Conservation (phyloP, 2,329 filamentous ascomycete species). For the Pyricularia sp. region DNA sequence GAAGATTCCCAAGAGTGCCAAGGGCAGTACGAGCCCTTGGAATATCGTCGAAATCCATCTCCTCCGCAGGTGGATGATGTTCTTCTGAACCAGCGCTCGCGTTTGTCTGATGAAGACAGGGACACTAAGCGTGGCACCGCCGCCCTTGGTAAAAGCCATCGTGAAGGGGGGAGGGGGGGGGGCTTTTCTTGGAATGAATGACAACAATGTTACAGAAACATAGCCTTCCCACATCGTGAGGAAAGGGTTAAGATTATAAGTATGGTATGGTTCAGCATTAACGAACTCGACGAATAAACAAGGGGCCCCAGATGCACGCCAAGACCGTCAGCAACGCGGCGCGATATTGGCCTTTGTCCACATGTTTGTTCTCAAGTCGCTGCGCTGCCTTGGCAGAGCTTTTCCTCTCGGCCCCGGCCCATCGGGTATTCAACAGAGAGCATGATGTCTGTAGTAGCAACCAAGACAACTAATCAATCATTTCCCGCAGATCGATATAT, state of each 20-base stretch:
- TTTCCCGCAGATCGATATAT: background rate
- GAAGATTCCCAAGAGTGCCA: constrained; percentile 49
- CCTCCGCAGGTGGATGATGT: constrained; percentile 49
- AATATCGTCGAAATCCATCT: constrained; percentile 41
- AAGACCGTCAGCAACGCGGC: background rate
- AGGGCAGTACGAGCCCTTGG: constrained; percentile 50
- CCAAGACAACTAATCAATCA: background rate
- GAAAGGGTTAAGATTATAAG: background rate
- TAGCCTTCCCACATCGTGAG: background rate
- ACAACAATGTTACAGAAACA: background rate
- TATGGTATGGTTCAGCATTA: background rate
- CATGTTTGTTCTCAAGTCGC: background rate
- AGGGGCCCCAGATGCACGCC: background rate
- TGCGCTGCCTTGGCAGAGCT: background rate
- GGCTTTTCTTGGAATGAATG: background rate
- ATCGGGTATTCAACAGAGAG: background rate
- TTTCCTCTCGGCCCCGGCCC: background rate
- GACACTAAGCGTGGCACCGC: background rate
- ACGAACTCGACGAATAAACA: background rate
- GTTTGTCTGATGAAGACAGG: constrained; percentile 39
- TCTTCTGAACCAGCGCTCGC: constrained; percentile 53
- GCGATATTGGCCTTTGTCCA: background rate
- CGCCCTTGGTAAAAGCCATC: background rate
- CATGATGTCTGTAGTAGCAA: no score
- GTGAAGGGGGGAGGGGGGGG: background rate